A percentile compares a stretch with the other conserved stretches of the same genome.
phyloP scores from a whole-genome alignment of 1,139 yeast genomes.

The Diutina rugosa region DNA sequence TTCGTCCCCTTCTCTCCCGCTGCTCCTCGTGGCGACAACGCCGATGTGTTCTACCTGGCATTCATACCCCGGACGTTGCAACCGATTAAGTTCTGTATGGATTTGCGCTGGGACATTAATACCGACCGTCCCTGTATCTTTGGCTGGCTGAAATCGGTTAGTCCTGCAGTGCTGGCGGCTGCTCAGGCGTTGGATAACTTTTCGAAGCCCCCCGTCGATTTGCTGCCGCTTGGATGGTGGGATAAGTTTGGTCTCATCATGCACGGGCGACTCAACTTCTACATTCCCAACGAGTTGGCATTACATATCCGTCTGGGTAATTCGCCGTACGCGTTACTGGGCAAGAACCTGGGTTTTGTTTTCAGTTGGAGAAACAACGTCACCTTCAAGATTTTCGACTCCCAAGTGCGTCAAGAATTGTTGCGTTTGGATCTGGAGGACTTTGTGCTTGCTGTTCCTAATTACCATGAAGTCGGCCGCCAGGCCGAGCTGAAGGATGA shows the following conservation, averaged over 20 bases:
- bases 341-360: slow-evolving; percentile 66
- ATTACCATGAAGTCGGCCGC: slow-evolving; percentile 16
- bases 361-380: slow-evolving; percentile 68
- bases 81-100: slow-evolving; percentile 29
- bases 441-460: slow-evolving; percentile 57
- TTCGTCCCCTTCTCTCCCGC: slow-evolving; percentile 36
- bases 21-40: slow-evolving; percentile 9
- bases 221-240: slow-evolving; percentile 76
- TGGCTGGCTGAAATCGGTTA: slow-evolving; percentile 33
- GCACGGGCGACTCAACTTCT: slow-evolving; percentile 42
- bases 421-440: slow-evolving; percentile 52
- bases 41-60: slow-evolving; percentile 20
- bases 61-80: slow-evolving; percentile 31
- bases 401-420: slow-evolving; percentile 49
- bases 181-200: slow-evolving; percentile 36
- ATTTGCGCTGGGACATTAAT: slow-evolving; percentile 20
- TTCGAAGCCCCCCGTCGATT: slow-evolving; percentile 68
- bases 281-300: slow-evolving; percentile 36
- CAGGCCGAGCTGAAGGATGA: slow-evolving; percentile 10
- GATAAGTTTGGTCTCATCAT: slow-evolving; percentile 28
- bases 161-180: slow-evolving; percentile 23
- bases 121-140: slow-evolving; percentile 28
- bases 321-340: slow-evolving; percentile 63
- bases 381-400: slow-evolving; percentile 43
- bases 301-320: slow-evolving; percentile 53